Percentiles rank a stretch among this genome's conserved stretches.
These are phyloP conservation scores for Neonothopanus nambi DNA, from an alignment of 1,284 basidiomycete genomes.

Conservation along the genomic window DNA sequence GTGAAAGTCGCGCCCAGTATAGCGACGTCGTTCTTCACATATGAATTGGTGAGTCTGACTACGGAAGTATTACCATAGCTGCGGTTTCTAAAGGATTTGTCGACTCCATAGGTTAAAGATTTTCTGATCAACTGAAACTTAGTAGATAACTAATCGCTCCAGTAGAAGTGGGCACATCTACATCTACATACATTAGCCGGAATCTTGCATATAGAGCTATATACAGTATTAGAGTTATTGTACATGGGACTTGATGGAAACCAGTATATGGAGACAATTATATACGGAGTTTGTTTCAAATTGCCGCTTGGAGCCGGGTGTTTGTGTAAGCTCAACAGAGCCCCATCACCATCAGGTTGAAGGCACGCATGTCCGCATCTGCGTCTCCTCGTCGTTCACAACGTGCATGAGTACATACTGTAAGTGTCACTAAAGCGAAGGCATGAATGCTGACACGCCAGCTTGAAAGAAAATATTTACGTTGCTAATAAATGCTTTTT, in stretches of 20 bases:
- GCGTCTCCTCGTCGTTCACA: slow-evolving; percentile 3
- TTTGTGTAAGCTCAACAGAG: too few species aligned
- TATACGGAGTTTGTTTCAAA: too few species aligned
- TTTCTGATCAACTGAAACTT: slow-evolving; percentile 24
- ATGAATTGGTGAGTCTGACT: slow-evolving; percentile 63
- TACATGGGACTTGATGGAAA: too few species aligned
- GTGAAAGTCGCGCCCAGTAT: slow-evolving; percentile 92
- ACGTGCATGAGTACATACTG: slow-evolving; percentile 15
- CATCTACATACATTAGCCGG: slow-evolving; percentile 7
- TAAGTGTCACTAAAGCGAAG: neutral
- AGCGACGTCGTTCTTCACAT: slow-evolving; percentile 82
- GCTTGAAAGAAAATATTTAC: neutral
- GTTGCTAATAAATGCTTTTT: neutral
- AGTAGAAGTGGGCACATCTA: slow-evolving; percentile 1
- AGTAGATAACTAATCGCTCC: slow-evolving; percentile 38
- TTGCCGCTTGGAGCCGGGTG: too few species aligned
- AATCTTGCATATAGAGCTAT: neutral
- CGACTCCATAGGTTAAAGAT: slow-evolving; percentile 32
- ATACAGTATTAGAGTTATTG: neutral
- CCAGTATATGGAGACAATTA: too few species aligned
- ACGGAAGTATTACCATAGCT: neutral
- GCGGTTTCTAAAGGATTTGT: neutral
- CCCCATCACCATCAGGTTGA: slow-evolving; percentile 8
- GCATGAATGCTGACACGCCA: neutral
- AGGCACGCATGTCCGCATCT: slow-evolving; percentile 8